A percentile compares a stretch with the other conserved stretches of the same genome.
phyloP scores from a whole-genome alignment of 106 monocot genomes.

The Ottelia alismoides region DNA sequence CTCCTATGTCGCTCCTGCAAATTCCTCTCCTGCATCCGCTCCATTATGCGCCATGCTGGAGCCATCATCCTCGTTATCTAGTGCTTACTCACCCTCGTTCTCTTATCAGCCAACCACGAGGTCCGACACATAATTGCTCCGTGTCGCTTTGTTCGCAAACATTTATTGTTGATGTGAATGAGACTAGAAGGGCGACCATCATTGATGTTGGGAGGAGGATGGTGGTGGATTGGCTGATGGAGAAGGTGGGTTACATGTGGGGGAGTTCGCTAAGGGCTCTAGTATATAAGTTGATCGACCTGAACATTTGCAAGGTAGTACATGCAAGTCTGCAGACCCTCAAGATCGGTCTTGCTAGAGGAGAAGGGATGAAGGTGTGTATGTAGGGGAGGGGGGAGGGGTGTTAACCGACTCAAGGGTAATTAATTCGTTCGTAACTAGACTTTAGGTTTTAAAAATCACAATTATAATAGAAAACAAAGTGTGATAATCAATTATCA shows the following conservation, averaged over 20 bases:
- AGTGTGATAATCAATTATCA: too few relatives aligned
- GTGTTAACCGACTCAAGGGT: too few relatives aligned
- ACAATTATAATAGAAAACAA: too few relatives aligned
- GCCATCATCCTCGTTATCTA: conserved; percentile 59
- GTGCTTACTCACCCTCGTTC: conserved; percentile 58
- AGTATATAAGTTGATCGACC: conserved; percentile 62
- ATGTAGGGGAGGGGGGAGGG: too few relatives aligned
- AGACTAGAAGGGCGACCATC: conserved; percentile 50
- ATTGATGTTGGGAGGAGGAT: conserved; percentile 70
- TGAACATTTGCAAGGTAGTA: conserved; percentile 36
- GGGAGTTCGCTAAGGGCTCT: conserved; percentile 88
- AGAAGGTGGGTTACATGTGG: conserved; percentile 33
- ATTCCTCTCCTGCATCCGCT: conserved; percentile 26
- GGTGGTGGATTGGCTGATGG: conserved; percentile 93
- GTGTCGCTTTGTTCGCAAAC: conserved; percentile 81
- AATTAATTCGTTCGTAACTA: too few relatives aligned
- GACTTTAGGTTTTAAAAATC: too few relatives aligned
- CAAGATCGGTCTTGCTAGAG: too few relatives aligned
- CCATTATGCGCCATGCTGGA: conserved; percentile 56
- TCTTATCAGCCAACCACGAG: conserved; percentile 88
- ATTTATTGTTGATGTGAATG: conserved; percentile 66
- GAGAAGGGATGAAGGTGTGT: too few relatives aligned
- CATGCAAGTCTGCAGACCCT: conserved; percentile 62
- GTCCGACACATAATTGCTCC: conserved; percentile 71
- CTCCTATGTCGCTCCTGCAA: conserved; percentile 34